Conservation (phyloP, 257 asterid genomes). For the Solanum lignicaule region DNA sequence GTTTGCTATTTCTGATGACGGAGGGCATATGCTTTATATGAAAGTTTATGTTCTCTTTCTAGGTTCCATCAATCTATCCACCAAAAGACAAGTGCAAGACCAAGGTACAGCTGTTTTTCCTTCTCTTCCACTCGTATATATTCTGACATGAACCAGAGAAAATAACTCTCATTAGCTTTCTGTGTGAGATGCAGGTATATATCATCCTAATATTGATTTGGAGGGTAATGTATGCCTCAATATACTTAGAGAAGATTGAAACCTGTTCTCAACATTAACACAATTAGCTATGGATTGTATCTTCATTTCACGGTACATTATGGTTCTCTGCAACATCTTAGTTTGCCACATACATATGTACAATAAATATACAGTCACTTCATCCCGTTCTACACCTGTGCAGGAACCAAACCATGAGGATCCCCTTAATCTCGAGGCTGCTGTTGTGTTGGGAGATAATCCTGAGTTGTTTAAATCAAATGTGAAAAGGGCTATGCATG, state of each 20-base stretch:
- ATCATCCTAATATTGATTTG: conserved; percentile 82
- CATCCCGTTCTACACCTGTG: background rate
- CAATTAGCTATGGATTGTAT: conserved; percentile 22
- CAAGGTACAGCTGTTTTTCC: conserved; percentile 9
- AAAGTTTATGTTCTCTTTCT: conserved; percentile 16
- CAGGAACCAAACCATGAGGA: conserved; percentile 36
- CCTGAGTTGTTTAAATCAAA: conserved; percentile 28
- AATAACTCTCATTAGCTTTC: background rate
- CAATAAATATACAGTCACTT: background rate
- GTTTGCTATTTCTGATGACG: background rate
- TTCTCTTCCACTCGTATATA: background rate
- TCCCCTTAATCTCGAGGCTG: conserved; percentile 33
- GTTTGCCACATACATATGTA: background rate
- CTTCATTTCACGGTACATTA: conserved; percentile 68
- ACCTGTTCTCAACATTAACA: conserved; percentile 32
- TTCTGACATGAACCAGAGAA: background rate
- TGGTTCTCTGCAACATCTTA: background rate
- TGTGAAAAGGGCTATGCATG: conserved; percentile 40
- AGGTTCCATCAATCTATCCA: conserved; percentile 23
- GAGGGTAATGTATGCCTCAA: conserved; percentile 83
- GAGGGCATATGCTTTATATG: background rate
- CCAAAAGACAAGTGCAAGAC: conserved; percentile 28
- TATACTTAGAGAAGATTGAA: conserved; percentile 33
- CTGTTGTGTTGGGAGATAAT: conserved; percentile 23
- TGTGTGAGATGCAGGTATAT: conserved; percentile 29